A percentile compares a stretch with the other conserved stretches of the same genome.
Conservation (phyloP, 2,329 filamentous ascomycete species). For the Biscogniauxia marginata region DNA sequence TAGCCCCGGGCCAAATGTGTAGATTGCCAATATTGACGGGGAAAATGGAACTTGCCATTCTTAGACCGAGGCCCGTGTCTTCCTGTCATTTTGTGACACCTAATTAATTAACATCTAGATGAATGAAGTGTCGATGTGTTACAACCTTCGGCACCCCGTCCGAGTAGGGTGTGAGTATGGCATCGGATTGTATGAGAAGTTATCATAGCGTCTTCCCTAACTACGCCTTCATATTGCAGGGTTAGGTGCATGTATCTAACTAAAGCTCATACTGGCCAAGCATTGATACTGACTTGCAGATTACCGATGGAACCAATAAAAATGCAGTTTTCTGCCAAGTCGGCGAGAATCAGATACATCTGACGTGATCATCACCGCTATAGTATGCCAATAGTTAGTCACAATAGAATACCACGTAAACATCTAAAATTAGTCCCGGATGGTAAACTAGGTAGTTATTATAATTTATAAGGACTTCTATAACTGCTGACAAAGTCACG, state of each 20-base stretch:
- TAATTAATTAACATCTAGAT: not conserved
- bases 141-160: not conserved
- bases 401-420: too few relatives aligned
- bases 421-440: not conserved
- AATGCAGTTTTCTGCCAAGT: not conserved
- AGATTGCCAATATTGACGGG: too few relatives aligned
- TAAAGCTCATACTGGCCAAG: not conserved
- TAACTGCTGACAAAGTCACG: too few relatives aligned
- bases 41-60: slow-evolving; percentile 2
- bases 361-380: not conserved
- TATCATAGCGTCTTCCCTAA: not conserved
- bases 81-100: not conserved
- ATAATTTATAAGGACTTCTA: too few relatives aligned
- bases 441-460: too few relatives aligned
- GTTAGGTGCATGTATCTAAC: not conserved
- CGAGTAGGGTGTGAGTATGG: not conserved
- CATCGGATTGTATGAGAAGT: not conserved
- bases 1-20: not conserved
- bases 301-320: not conserved
- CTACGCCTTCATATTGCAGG: not conserved
- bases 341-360: not conserved
- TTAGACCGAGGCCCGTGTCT: not conserved
- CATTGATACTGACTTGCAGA: not conserved
- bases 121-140: not conserved
- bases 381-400: too few relatives aligned